Evolutionary conservation across 352 stramenopile species (phyloP), one percentile per base, ranked within the genome.

Genomic region (Globisporangium uncinulatum): DNA sequence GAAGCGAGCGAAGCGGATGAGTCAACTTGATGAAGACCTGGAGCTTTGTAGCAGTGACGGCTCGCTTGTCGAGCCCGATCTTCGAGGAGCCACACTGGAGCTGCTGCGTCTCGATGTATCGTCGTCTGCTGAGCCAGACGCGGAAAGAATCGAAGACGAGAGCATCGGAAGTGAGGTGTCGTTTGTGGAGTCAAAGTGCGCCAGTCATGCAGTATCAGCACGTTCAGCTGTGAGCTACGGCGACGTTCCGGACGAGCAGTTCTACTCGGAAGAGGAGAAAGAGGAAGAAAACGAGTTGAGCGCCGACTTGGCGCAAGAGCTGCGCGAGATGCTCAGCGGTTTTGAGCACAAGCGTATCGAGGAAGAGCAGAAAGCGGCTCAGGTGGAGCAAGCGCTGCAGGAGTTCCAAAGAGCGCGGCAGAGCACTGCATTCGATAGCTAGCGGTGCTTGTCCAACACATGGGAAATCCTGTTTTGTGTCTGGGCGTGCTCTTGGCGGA

Each of bases 301-400:
- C 4, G 67, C 55, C 31, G 63, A 78, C 49, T 65, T 92, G 15
- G 67, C 73, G 55, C 62, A 55, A 56, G 79, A 92, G 58, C 70
- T 92, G 59, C 68, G 78, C 43, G 42, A 73, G 45, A 80, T 92
- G 67, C 70, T 92, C 3, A 71, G 71, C 43, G 62, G 62, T 14
- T 75, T 92, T 49, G 63, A 83, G 56, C 56, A 75, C 29, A 79
- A 73, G 51, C 69, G 83, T 29, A 82, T 83, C 47, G 56, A 85
- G 61, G 74, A 90, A 60, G 79, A 92, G 45, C 53, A 72, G 46
- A 90, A 89, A 52, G 79, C 78, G 0, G 61, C 62, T 8, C 60
- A 58, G 6, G 71, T 71, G 32, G 65, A 86, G 48, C 56, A 83
- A 13, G 82, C 76, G 39, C 63, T 92, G 9, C 61, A 66, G 21